Evolutionary conservation across 2,329 filamentous ascomycete species (phyloP).

Genomic region (Fusarium liriodendri): DNA sequence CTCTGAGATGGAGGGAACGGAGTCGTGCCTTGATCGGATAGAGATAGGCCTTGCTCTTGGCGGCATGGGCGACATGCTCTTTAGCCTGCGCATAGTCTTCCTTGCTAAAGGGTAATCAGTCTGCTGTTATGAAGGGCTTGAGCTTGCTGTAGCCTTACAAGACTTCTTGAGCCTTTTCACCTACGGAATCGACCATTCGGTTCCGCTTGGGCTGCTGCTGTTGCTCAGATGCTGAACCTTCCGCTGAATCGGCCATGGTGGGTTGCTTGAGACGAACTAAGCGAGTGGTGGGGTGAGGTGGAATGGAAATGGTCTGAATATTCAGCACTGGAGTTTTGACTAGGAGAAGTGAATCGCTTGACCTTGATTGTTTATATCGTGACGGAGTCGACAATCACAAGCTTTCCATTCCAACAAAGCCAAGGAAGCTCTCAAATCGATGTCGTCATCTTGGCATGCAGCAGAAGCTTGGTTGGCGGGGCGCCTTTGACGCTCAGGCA

Average conservation of each 20-base stretch:
- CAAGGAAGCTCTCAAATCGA: conserved; percentile 26
- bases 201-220: conserved; percentile 38
- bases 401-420: conserved; percentile 28
- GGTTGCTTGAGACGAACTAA: background rate
- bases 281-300: background rate
- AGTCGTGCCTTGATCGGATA: conserved; percentile 79
- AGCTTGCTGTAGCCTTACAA: conserved; percentile 49
- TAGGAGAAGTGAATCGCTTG: background rate
- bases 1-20: background rate
- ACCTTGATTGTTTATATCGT: conserved; percentile 18
- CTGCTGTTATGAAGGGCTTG: background rate
- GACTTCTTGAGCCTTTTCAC: conserved; percentile 62
- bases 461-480: conserved; percentile 7
- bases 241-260: conserved; percentile 41
- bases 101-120: conserved; percentile 53
- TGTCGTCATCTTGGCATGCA: conserved; percentile 36
- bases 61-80: conserved; percentile 73
- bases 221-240: conserved; percentile 35
- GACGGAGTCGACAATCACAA: conserved; percentile 22
- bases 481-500: background rate
- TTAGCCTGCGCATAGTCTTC: conserved; percentile 79
- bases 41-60: conserved; percentile 81
- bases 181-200: conserved; percentile 53
- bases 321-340: background rate
- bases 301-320: background rate